Percentiles rank a stretch among this genome's conserved stretches.
Conservation (phyloP, 371 early-diverging fungal genomes). For the Mucor piriformis region DNA sequence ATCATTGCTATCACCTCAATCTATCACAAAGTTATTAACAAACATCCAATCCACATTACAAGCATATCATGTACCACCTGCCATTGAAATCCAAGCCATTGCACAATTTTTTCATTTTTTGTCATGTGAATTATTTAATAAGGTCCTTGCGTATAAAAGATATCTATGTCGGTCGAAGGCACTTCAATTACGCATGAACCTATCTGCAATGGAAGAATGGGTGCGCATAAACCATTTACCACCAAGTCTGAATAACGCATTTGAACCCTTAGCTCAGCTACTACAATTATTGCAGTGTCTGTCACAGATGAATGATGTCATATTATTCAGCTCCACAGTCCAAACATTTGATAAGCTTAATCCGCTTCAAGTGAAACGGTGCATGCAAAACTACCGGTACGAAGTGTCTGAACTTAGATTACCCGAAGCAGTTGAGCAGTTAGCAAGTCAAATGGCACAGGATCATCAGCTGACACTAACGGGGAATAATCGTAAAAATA, state of each 20-base stretch:
- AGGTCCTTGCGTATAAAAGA: constrained; percentile 70
- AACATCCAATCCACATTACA: constrained; percentile 54
- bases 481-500: background rate
- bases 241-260: constrained; percentile 33
- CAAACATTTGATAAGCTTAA: constrained; percentile 64
- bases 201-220: constrained; percentile 84
- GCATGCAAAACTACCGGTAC: constrained; percentile 79
- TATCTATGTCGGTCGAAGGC: constrained; percentile 83
- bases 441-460: constrained; percentile 60
- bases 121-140: constrained; percentile 77
- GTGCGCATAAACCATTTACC: constrained; percentile 57
- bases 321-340: constrained; percentile 69
- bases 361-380: constrained; percentile 68
- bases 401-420: constrained; percentile 77
- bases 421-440: constrained; percentile 64
- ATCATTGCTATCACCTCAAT: constrained; percentile 47
- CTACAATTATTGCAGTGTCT: constrained; percentile 81
- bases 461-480: constrained; percentile 39
- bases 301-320: constrained; percentile 66
- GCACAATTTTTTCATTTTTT: constrained; percentile 76
- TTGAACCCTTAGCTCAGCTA: constrained; percentile 72
- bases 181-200: constrained; percentile 82
- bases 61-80: constrained; percentile 62
- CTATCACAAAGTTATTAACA: constrained; percentile 58
- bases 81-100: constrained; percentile 48